Evolutionary conservation across 2,329 filamentous ascomycete genomes (phyloP).

Genomic region (Trichoderma sp.): DNA sequence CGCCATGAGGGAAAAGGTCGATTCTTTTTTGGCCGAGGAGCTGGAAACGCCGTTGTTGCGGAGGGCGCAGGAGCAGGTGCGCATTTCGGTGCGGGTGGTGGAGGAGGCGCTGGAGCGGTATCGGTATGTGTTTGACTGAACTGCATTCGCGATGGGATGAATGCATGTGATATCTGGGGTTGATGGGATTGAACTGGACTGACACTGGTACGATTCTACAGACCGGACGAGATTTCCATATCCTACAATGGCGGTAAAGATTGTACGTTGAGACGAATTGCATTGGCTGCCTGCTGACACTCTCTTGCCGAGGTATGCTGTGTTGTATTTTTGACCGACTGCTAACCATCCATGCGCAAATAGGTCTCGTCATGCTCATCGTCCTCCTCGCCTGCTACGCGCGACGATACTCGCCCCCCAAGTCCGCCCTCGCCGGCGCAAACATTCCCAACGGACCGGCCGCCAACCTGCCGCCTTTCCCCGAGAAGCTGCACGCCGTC

Average conservation of each 20-base stretch:
- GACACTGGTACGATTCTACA: slow-evolving; percentile 34
- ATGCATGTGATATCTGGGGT: background rate
- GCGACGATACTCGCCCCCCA: slow-evolving; percentile 30
- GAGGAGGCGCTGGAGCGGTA: slow-evolving; percentile 73
- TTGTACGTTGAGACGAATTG: slow-evolving; percentile 46
- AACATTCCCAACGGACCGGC: slow-evolving; percentile 15
- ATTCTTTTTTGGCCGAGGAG: slow-evolving; percentile 14
- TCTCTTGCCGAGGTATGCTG: background rate
- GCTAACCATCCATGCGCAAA: background rate
- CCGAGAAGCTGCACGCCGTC: slow-evolving; percentile 66
- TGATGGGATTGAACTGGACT: background rate
- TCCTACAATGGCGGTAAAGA: slow-evolving; percentile 99
- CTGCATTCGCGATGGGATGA: background rate
- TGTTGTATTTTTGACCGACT: background rate
- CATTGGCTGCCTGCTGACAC: background rate
- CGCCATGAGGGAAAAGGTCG: slow-evolving; percentile 15
- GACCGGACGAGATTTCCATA: slow-evolving; percentile 74
- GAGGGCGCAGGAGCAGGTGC: slow-evolving; percentile 71
- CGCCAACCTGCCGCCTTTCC: slow-evolving; percentile 29
- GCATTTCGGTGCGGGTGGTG: slow-evolving; percentile 69
- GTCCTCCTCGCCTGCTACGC: slow-evolving; percentile 71
- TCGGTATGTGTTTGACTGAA: slow-evolving; percentile 49
- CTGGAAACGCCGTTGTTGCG: slow-evolving; percentile 42
- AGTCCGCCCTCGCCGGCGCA: slow-evolving; percentile 25
- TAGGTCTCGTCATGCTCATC: slow-evolving; percentile 73